Base-by-base conservation (phyloP, 169 alveolate species). In the Besnoitia besnoiti region DNA sequence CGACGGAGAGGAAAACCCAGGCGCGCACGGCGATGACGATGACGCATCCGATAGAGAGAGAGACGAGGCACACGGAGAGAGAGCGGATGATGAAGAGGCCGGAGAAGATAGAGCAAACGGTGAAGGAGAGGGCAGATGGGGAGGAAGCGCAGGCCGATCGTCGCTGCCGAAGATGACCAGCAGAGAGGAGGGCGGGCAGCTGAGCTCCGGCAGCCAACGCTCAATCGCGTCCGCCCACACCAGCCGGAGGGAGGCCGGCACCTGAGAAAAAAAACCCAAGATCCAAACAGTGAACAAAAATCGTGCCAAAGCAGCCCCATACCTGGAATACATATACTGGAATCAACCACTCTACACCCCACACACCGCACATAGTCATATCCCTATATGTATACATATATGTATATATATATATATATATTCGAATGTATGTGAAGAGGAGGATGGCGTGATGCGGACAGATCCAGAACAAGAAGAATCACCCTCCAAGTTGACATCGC, bases 141-240 rank as follows among this genome's bases (percentile, higher is more conserved):
- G 47, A 35, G 37, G 89, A 27, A 89, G 89, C 19, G 93, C 55
- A 0, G 91, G 93, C 0, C 93, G 85, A 59, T 88, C 90, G 44
- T 85, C 91, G 80, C 93, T 82, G 35, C 90, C 93, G 76, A 93
- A 93, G 42, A 88, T 33, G 12, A 93, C 92, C 33, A 62, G 90
- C 40, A 77, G 84, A 12, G 85, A n/a, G 37, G n/a, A 19, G 7
- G 90, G 90, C 0, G 90, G 93, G 40, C 85, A 87, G 62, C 92
- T 76, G 79, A 44, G 61, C 35, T 77, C 77, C 39, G 91, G 91
- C 51, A 79, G 90, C 93, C 95, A 88, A 73, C 75, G 49, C 93
- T 88, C 92, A 61, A 88, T 35, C 19, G 89, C 93, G 33, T 88
- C 91, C 3, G 95, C 95, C 92, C 92, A 93, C 39, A 80, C 93